Evolutionary conservation across 352 stramenopile species (phyloP).

Genomic region (Phytophthora ohioensis): DNA sequence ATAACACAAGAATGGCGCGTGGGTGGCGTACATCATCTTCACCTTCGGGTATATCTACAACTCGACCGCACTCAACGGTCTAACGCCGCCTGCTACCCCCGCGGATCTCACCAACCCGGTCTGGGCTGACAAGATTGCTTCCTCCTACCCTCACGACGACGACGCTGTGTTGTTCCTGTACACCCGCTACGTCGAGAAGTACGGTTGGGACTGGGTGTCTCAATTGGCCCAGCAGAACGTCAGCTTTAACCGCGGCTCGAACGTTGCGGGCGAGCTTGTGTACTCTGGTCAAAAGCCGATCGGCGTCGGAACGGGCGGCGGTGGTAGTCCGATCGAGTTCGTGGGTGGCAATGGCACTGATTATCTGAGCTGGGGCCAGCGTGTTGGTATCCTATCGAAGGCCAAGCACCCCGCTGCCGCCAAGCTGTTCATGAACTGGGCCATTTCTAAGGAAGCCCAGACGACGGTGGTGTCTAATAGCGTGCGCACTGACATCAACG

Average conservation of each 20-base stretch:
- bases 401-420: conserved; percentile 53
- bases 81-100: conserved; percentile 30
- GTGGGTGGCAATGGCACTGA: conserved; percentile 38
- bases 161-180: conserved; percentile 46
- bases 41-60: conserved; percentile 33
- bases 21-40: too few relatives aligned
- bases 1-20: too few relatives aligned
- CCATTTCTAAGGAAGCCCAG: conserved; percentile 47
- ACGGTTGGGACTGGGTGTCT: conserved; percentile 40
- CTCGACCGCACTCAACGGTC: conserved; percentile 22
- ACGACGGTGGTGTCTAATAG: conserved; percentile 35
- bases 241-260: conserved; percentile 43
- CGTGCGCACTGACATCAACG: conserved; percentile 54
- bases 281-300: conserved; percentile 43
- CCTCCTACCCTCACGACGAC: conserved; percentile 62
- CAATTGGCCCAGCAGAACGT: conserved; percentile 33
- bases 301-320: conserved; percentile 21
- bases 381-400: conserved; percentile 62
- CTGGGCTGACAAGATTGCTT: conserved; percentile 50
- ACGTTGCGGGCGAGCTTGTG: conserved; percentile 27
- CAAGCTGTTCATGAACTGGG: conserved; percentile 71
- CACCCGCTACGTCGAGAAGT: conserved; percentile 35
- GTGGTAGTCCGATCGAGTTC: conserved; percentile 18
- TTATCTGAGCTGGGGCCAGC: conserved; percentile 57
- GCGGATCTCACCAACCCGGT: conserved; percentile 26